These are phyloP conservation scores for Escallonia herrerae DNA, from an alignment of 129 eudicot species.

Conservation along the genomic window DNA sequence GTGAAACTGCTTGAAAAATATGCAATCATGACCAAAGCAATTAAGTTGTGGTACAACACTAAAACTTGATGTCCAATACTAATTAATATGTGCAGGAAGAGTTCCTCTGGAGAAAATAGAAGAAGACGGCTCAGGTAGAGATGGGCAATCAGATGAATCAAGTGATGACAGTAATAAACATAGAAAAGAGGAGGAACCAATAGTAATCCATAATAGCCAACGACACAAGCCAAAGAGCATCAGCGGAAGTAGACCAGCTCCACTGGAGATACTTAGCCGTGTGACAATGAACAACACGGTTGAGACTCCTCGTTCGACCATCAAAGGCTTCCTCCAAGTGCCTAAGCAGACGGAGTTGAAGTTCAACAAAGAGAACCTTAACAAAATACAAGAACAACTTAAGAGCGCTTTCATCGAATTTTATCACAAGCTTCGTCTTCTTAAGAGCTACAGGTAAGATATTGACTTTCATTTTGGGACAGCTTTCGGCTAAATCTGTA, in stretches of 20 bases:
- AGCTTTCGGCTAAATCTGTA: neutral
- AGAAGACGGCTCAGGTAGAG: conserved; percentile 1
- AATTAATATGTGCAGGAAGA: neutral
- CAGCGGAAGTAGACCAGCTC: conserved; percentile 20
- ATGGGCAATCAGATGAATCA: conserved; percentile 1
- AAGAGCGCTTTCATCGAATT: conserved; percentile 44
- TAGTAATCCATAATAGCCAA: neutral
- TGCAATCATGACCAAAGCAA: too few species aligned
- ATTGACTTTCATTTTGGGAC: neutral
- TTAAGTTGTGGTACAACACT: too few species aligned
- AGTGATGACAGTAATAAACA: neutral
- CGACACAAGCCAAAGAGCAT: conserved; percentile 3
- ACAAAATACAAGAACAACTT: conserved; percentile 28
- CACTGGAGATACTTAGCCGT: conserved; percentile 31
- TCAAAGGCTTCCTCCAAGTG: conserved; percentile 26
- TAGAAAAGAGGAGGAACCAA: neutral
- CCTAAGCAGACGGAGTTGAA: conserved; percentile 22
- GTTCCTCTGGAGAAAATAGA: conserved; percentile 7
- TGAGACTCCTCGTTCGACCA: conserved; percentile 29
- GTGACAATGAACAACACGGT: conserved; percentile 33
- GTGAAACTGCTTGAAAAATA: too few species aligned
- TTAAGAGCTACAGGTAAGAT: conserved; percentile 41
- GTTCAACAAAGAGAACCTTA: conserved; percentile 32
- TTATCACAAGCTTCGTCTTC: conserved; percentile 40
- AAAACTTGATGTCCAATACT: neutral